Percentiles rank a stretch among this genome's conserved stretches.
phyloP scores from a whole-genome alignment of 192 early-diverging fungal genomes.

The Chytriomyces sp. region DNA sequence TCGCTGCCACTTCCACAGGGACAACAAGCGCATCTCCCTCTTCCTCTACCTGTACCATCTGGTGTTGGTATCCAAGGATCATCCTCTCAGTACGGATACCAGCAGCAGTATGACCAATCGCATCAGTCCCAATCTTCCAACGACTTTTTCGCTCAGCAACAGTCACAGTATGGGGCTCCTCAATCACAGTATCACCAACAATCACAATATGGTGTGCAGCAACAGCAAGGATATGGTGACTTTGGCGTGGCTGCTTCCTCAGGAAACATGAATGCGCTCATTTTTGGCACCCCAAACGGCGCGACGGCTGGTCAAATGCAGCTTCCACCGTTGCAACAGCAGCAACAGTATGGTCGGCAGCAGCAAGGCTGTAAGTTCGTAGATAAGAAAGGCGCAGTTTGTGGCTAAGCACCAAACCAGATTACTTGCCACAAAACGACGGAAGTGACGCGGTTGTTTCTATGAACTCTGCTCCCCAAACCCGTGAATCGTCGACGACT shows the following conservation, averaged over 20 bases:
- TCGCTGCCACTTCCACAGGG: neutral
- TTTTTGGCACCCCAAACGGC: neutral
- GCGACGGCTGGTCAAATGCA: conserved; percentile 6
- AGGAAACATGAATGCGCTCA: neutral
- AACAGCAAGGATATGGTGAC: neutral
- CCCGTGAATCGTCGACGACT: too few relatives aligned
- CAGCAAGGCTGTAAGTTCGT: neutral
- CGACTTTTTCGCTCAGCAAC: neutral
- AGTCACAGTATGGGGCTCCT: neutral
- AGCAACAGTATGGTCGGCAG: neutral
- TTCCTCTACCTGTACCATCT: too few relatives aligned
- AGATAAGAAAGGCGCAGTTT: neutral
- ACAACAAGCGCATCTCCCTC: neutral
- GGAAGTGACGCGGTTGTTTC: too few relatives aligned
- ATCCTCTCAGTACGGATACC: neutral
- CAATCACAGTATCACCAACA: conserved; percentile 2
- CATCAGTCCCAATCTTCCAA: conserved; percentile 14
- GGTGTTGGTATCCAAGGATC: too few relatives aligned
- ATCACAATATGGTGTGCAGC: neutral
- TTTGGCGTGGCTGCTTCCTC: neutral
- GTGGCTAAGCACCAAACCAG: neutral
- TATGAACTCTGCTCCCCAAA: too few relatives aligned
- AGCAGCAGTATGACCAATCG: conserved; percentile 4
- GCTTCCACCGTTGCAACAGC: neutral
- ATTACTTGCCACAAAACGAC: conserved; percentile 9